Conservation (phyloP, 345 rosid species). For the Salix purpurea region DNA sequence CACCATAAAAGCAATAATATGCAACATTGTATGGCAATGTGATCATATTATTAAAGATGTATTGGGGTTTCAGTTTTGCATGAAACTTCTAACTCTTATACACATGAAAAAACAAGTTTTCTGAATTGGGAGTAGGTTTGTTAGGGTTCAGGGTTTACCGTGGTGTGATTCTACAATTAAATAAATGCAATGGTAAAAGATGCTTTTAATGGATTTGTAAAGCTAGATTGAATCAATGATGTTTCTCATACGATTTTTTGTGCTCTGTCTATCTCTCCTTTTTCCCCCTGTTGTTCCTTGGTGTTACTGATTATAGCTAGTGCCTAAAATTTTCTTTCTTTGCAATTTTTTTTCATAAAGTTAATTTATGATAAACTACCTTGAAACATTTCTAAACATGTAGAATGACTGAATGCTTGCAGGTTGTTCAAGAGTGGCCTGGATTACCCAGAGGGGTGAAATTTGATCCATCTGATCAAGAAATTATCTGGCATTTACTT, state of each 20-base stretch:
- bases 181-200: background rate
- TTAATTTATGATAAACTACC: background rate
- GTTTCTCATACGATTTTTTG: background rate
- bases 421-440: constrained; percentile 87
- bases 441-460: constrained; percentile 92
- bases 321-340: background rate
- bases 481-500: constrained; percentile 82
- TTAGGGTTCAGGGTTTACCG: background rate
- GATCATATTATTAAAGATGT: background rate
- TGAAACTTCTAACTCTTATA: background rate
- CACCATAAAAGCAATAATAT: background rate
- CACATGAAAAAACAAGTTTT: background rate
- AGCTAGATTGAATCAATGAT: background rate
- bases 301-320: background rate
- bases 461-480: constrained; percentile 93
- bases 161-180: background rate
- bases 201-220: background rate
- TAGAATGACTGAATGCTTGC: constrained; percentile 14
- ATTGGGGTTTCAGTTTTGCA: background rate
- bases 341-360: background rate
- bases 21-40: background rate
- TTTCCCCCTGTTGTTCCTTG: background rate
- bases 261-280: background rate
- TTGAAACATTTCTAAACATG: background rate
- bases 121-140: background rate